phyloP scores from a whole-genome alignment of 2,329 filamentous ascomycete species.

The Acarospora socialis region DNA sequence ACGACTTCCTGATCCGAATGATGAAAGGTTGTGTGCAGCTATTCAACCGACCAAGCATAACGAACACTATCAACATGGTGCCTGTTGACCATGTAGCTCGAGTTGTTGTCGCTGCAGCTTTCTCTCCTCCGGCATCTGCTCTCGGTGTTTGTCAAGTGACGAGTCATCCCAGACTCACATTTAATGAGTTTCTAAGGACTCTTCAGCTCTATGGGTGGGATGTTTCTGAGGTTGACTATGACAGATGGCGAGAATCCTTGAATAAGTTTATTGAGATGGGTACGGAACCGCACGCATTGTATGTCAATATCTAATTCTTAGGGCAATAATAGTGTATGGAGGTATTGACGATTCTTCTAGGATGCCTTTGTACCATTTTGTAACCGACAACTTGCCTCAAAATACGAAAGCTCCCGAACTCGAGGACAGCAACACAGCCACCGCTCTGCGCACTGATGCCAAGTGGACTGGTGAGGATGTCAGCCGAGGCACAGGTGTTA shows the following conservation, averaged over 20 bases:
- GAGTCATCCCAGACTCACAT: constrained; percentile 59
- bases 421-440: constrained; percentile 55
- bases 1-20: constrained; percentile 82
- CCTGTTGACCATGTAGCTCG: constrained; percentile 72
- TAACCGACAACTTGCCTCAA: constrained; percentile 52
- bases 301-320: constrained; percentile 15
- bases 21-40: constrained; percentile 74
- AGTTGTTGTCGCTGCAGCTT: constrained; percentile 60
- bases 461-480: constrained; percentile 45
- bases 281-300: constrained; percentile 54
- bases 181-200: constrained; percentile 61
- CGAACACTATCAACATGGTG: constrained; percentile 77
- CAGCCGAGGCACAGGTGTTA: constrained; percentile 42
- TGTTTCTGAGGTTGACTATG: constrained; percentile 52
- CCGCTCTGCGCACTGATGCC: constrained; percentile 48
- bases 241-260: constrained; percentile 53
- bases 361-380: constrained; percentile 62
- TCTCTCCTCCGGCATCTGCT: constrained; percentile 44
- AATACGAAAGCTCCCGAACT: constrained; percentile 60
- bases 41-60: constrained; percentile 55
- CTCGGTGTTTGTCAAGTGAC: constrained; percentile 63
- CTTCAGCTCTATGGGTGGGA: constrained; percentile 61
- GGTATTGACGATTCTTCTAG: constrained; percentile 14
- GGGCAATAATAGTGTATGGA: background rate
- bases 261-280: constrained; percentile 52